Percentiles rank a stretch among this genome's conserved stretches.
phyloP scores from a whole-genome alignment of 148 eudicot genomes.

The Limonium bicolor region DNA sequence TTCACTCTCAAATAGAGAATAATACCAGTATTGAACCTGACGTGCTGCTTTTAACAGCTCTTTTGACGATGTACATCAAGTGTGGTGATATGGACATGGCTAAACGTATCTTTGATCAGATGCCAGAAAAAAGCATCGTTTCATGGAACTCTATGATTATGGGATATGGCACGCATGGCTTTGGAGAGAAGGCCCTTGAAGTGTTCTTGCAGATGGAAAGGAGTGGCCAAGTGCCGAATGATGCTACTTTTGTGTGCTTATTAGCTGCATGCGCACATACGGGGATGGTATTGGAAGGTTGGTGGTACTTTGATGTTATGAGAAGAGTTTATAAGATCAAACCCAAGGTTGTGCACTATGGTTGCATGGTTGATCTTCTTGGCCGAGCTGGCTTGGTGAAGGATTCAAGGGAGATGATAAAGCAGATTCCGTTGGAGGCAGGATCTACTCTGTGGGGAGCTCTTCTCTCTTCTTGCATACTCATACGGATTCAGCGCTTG shows the following conservation, averaged over 20 bases:
- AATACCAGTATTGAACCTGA: conserved; percentile 21
- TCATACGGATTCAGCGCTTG: conserved; percentile 28
- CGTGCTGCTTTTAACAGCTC: conserved; percentile 40
- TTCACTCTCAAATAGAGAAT: conserved; percentile 23
- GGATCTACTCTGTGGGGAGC: conserved; percentile 39
- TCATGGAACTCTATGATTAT: conserved; percentile 55
- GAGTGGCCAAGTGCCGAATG: conserved; percentile 28
- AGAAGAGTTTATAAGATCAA: conserved; percentile 27
- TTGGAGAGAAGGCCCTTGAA: conserved; percentile 28
- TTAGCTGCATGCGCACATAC: conserved; percentile 39
- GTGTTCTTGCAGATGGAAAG: conserved; percentile 25
- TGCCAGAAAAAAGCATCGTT: conserved; percentile 36
- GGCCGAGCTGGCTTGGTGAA: conserved; percentile 28
- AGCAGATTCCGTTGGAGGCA: conserved; percentile 18
- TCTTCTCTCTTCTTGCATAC: conserved; percentile 41
- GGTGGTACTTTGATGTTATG: conserved; percentile 51
- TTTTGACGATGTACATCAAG: conserved; percentile 45
- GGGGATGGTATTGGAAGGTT: conserved; percentile 45
- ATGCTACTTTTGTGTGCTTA: conserved; percentile 30
- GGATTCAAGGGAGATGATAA: conserved; percentile 21
- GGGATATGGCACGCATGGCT: conserved; percentile 46
- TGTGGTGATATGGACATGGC: conserved; percentile 48
- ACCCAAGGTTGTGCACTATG: conserved; percentile 45
- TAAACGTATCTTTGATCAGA: conserved; percentile 27
- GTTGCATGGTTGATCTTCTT: conserved; percentile 48